phyloP scores from a whole-genome alignment of 768 basidiomycete genomes.

The Auricularia sp. region DNA sequence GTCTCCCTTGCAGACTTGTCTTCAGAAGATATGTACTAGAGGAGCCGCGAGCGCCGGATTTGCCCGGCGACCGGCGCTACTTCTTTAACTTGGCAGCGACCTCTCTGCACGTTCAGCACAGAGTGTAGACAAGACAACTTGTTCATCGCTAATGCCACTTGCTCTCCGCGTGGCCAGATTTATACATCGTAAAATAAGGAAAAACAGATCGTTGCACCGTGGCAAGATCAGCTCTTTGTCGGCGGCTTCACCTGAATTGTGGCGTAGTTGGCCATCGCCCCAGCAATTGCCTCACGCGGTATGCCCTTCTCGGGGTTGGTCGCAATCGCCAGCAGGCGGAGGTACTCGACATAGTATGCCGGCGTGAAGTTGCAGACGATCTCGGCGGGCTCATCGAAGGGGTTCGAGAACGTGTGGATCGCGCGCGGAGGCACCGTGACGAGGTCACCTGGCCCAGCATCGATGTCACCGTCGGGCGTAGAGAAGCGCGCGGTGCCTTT shows the following conservation, averaged over 20 bases:
- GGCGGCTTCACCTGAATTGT: neutral
- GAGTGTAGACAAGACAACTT: too few relatives aligned
- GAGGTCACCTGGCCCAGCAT: neutral
- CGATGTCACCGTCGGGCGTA: neutral
- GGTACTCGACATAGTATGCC: neutral
- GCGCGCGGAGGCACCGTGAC: neutral
- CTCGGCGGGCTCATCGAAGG: neutral
- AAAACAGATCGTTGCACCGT: neutral
- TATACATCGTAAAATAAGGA: too few relatives aligned
- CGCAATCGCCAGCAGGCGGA: neutral
- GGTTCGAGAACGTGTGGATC: neutral
- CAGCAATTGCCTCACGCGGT: neutral
- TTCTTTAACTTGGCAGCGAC: too few relatives aligned
- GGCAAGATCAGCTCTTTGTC: neutral
- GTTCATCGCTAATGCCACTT: too few relatives aligned
- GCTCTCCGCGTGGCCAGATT: too few relatives aligned
- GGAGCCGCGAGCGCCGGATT: too few relatives aligned
- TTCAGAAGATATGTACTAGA: too few relatives aligned
- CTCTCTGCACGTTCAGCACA: too few relatives aligned
- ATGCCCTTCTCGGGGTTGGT: neutral
- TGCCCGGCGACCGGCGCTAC: too few relatives aligned
- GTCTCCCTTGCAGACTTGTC: too few relatives aligned
- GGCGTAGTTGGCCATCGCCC: neutral
- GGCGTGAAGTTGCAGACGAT: neutral
- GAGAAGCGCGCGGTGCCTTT: neutral